Base-by-base conservation (phyloP, 352 stramenopile species). In the Aphanomyces cochlioides region DNA sequence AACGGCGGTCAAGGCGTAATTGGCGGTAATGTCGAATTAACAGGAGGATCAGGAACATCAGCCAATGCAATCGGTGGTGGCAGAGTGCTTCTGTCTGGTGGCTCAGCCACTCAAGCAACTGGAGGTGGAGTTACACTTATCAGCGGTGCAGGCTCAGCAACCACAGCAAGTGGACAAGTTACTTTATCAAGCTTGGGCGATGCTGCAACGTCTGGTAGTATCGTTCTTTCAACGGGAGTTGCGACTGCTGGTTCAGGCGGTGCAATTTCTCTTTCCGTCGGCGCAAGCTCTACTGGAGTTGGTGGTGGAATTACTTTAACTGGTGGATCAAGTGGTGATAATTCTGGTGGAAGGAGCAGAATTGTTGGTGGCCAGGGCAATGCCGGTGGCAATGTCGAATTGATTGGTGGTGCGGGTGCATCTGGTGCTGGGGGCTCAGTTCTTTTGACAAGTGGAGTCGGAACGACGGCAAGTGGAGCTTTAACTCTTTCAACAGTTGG, bases 381-480 rank as follows among this genome's bases (percentile, higher is more conserved):
- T 13, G 73, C 70, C 19, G 83, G 83, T 38, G 63, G 63, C 7
- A 69, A 69, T 47, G 43, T 69, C 38, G 63, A 69, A 36, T 37
- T 90, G 37, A 65, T 68, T 12, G 75, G 77, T 41, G 83, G 83
- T 15, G 59, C 64, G 47, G 80, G 78, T 3, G 78, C 71, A 37
- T 77, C 75, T 60, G 74, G 75, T 40, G 43, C 64, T 5, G 83
- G 83, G 58, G 83, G 83, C 34, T 59, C 39, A 37, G 15, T 69
- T n/a, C 19, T 69, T 37, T 19, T 69, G 4, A 60, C 41, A 10
- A 69, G 40, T 60, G 63, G 63, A 15, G 10, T 36, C 50, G 63
- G 63, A 15, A 56, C 63, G 37, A 69, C 63, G 19, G 41, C 63
- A 69, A 69, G 63, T 21, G 63, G 63, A 43, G 43, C 63, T n/a